Conservation (phyloP, 2,329 filamentous ascomycete species). For the Exophiala oligosperma region DNA sequence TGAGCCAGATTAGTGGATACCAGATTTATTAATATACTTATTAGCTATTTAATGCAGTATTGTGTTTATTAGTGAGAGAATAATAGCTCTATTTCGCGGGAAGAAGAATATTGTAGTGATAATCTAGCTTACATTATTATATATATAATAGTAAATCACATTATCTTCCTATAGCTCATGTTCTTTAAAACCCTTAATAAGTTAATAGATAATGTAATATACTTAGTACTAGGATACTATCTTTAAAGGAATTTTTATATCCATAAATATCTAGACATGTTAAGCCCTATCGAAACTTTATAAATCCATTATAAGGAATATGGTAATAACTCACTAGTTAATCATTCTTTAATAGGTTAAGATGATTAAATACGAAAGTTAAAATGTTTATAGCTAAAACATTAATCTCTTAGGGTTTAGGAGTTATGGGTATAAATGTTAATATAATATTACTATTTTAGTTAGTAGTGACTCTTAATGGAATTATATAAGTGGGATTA, state of each 20-base stretch:
- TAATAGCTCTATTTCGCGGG: constrained; percentile 25
- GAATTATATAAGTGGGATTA: neutral
- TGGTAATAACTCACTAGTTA: constrained; percentile 30
- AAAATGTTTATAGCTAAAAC: constrained; percentile 35
- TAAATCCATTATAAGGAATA: neutral
- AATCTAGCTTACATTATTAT: constrained; percentile 40
- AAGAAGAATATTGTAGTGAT: constrained; percentile 14
- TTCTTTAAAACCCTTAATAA: constrained; percentile 43
- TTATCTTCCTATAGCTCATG: constrained; percentile 41
- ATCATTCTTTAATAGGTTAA: constrained; percentile 37
- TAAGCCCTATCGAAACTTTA: neutral
- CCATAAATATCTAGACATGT: constrained; percentile 39
- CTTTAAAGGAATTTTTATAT: constrained; percentile 41
- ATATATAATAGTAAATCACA: constrained; percentile 44
- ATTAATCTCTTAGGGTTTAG: neutral
- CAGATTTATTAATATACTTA: constrained; percentile 33
- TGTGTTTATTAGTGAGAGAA: constrained; percentile 12
- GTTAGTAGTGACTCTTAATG: neutral
- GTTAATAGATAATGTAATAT: constrained; percentile 36
- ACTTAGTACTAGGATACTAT: constrained; percentile 40
- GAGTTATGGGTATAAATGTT: constrained; percentile 12
- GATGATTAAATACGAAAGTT: constrained; percentile 27
- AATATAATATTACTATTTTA: neutral
- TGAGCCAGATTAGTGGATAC: constrained; percentile 42
- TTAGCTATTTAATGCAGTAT: constrained; percentile 9